Conservation (phyloP, 345 rosid genomes). For the Arabidopsis suecica region DNA sequence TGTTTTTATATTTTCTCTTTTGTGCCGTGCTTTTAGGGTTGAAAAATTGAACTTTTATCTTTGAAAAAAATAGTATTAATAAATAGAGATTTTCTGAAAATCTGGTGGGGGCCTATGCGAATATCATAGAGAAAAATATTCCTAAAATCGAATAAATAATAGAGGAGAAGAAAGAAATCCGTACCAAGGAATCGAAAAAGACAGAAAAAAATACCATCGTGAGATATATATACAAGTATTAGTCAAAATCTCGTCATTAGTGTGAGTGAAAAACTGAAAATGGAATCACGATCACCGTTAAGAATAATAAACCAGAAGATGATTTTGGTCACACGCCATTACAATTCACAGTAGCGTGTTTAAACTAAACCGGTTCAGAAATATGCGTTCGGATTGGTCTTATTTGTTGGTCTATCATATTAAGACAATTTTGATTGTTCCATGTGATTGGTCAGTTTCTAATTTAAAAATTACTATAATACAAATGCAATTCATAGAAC, state of each 20-base stretch:
- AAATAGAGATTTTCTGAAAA: constrained; percentile 57
- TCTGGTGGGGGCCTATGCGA: constrained; percentile 55
- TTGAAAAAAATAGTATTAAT: constrained; percentile 12
- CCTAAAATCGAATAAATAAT: constrained; percentile 39
- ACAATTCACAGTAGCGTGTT: not conserved
- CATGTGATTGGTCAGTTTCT: not conserved
- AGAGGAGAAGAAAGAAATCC: constrained; percentile 22
- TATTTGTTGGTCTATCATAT: no score
- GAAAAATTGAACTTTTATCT: constrained; percentile 33
- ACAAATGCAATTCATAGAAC: not conserved
- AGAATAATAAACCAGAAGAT: not conserved
- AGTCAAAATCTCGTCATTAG: constrained; percentile 17
- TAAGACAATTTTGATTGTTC: not conserved
- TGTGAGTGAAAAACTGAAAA: constrained; percentile 6
- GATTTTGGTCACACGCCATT: not conserved
- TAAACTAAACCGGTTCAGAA: not conserved
- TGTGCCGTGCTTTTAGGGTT: constrained; percentile 46
- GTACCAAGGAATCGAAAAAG: constrained; percentile 16
- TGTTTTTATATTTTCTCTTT: not conserved
- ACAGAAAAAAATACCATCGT: not conserved
- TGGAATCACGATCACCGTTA: not conserved
- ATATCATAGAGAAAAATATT: constrained; percentile 31
- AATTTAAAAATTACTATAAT: not conserved
- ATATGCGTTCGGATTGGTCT: no score
- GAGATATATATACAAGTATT: constrained; percentile 1